These are phyloP conservation scores for Salicornia ramosissima DNA, from an alignment of 148 eudicot species.

Conservation along the genomic window DNA sequence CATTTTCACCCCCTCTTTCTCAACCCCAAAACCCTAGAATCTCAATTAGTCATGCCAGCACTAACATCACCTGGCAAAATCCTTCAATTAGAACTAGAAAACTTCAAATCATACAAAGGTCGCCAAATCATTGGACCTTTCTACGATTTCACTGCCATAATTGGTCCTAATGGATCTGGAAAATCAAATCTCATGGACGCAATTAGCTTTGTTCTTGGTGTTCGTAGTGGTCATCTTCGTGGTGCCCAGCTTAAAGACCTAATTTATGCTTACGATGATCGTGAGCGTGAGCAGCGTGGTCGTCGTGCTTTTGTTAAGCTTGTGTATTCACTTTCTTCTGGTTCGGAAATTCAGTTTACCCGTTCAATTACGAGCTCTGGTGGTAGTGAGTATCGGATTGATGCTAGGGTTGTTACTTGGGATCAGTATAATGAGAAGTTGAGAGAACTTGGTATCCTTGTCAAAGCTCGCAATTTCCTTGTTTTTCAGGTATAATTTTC, in stretches of 20 bases:
- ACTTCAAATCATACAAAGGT: slow-evolving; percentile 96
- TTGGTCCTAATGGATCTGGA: slow-evolving; percentile 92
- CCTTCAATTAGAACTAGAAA: slow-evolving; percentile 74
- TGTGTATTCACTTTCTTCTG: slow-evolving; percentile 45
- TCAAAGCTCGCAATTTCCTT: slow-evolving; percentile 92
- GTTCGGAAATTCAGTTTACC: slow-evolving; percentile 52
- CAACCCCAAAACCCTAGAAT: slow-evolving; percentile 11
- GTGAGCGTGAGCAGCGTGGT: slow-evolving; percentile 71
- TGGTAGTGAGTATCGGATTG: slow-evolving; percentile 93
- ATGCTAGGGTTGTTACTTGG: slow-evolving; percentile 66
- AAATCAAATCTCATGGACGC: slow-evolving; percentile 99
- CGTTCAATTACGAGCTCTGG: slow-evolving; percentile 59
- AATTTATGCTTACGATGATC: slow-evolving; percentile 68
- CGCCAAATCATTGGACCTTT: slow-evolving; percentile 80
- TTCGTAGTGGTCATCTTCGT: slow-evolving; percentile 75
- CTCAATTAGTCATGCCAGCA: slow-evolving; percentile 36
- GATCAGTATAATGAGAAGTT: slow-evolving; percentile 68
- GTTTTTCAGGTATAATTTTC: slow-evolving; percentile 71
- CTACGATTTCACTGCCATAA: slow-evolving; percentile 91
- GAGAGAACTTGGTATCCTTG: slow-evolving; percentile 71
- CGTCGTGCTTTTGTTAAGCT: slow-evolving; percentile 66
- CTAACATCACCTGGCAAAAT: slow-evolving; percentile 58
- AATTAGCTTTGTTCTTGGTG: slow-evolving; percentile 92
- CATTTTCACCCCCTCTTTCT: slow-evolving; percentile 2
- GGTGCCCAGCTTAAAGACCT: slow-evolving; percentile 85